Base-by-base conservation (phyloP, 345 rosid species). In the Excoecaria agallocha region DNA sequence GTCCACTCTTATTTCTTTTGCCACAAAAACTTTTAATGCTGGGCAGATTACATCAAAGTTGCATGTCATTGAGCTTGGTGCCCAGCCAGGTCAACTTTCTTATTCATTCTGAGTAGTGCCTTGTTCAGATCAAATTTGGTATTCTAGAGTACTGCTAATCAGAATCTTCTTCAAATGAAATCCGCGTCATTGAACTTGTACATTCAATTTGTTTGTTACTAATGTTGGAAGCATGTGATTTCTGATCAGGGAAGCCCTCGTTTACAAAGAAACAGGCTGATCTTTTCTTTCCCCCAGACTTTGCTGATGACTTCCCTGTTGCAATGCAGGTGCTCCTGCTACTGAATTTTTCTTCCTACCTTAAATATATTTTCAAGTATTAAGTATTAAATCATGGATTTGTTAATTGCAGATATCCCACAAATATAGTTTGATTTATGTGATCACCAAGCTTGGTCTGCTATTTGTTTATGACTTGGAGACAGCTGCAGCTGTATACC, bases 201-300 rank as follows among this genome's bases (percentile, higher is more conserved):
- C 12, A 24, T 39, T 64, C 11, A 30, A 66, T 30, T 12, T 41
- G 20, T 12, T 24, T 20, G 19, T 15, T 22, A 55, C 70, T 66
- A 55, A 74, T 49, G 24, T 39, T 65, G 22, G 54, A 45, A 22
- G 8, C 12, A 20, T 30, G 43, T 43, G 11, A 30, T 30, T 30
- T 30, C 30, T 30, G 30, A 46, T 15, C 91, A 94, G 99, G 99
- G 74, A 96, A 93, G 73, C 89, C 98, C 65, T 88, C 99, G 37
- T 95, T 91, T 82, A 76, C 96, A 12, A 95, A 95, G 87, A 95
- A 93, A 74, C 96, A 93, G 81, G 98, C 99, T 12, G 99, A 95
- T 86, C 98, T 95, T 66, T 95, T 93, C 85, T 93, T 93, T 39
- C 99, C 98, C 15, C 99, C 99, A 38, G 99, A 95, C 85, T 95